These are phyloP conservation scores for Fusarium sp. DNA, from an alignment of 2,329 filamentous ascomycete genomes.

Conservation along the genomic window DNA sequence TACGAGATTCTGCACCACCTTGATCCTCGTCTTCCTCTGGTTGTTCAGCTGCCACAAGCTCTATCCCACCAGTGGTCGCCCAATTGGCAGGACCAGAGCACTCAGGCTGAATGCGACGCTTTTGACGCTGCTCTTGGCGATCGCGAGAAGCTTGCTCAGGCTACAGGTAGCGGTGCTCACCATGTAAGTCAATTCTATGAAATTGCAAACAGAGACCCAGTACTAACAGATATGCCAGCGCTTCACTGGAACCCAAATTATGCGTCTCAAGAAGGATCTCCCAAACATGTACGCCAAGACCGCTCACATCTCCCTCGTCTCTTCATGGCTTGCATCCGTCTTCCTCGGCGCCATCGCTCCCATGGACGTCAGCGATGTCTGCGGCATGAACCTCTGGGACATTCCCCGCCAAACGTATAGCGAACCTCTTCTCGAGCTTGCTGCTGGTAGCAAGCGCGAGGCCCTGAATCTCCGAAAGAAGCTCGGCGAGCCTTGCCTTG, in stretches of 20 bases:
- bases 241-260: slow-evolving; percentile 97
- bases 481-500: slow-evolving; percentile 81
- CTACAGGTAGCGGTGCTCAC: slow-evolving; percentile 92
- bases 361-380: slow-evolving; percentile 93
- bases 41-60: slow-evolving; percentile 77
- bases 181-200: slow-evolving; percentile 70
- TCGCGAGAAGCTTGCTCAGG: slow-evolving; percentile 75
- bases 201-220: slow-evolving; percentile 21
- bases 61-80: slow-evolving; percentile 90
- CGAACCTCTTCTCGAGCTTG: slow-evolving; percentile 78
- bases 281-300: slow-evolving; percentile 85
- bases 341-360: slow-evolving; percentile 88
- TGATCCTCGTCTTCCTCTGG: slow-evolving; percentile 68
- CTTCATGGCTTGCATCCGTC: slow-evolving; percentile 92
- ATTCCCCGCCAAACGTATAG: slow-evolving; percentile 80
- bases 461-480: slow-evolving; percentile 75
- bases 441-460: slow-evolving; percentile 73
- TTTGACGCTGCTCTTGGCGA: slow-evolving; percentile 81
- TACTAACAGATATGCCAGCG: slow-evolving; percentile 63
- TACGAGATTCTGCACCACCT: slow-evolving; percentile 72
- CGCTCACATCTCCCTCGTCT: slow-evolving; percentile 89
- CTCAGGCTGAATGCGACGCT: slow-evolving; percentile 87
- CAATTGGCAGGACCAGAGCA: slow-evolving; percentile 98
- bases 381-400: slow-evolving; percentile 97
- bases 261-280: slow-evolving; percentile 83